Conservation (phyloP, 2,329 filamentous ascomycete species). For the Mycosphaerella sp. region DNA sequence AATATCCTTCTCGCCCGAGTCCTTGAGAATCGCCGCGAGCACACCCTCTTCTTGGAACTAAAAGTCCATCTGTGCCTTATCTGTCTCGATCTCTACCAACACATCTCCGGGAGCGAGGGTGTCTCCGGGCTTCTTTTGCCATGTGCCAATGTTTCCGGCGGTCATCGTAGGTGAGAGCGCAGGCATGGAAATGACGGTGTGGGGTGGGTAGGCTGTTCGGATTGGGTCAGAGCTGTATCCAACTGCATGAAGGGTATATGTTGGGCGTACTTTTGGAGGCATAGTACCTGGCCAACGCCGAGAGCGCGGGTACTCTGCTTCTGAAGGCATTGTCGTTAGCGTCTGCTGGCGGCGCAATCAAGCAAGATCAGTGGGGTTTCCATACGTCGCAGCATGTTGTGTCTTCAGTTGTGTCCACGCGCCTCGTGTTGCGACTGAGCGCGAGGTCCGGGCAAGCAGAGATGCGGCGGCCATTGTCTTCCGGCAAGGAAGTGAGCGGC, state of each 20-base stretch:
- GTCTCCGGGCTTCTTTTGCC: constrained; percentile 97
- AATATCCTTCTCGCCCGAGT: constrained; percentile 89
- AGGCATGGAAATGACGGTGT: constrained; percentile 96
- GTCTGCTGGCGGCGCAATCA: constrained; percentile 6
- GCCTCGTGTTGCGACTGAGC: constrained; percentile 38
- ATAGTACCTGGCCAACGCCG: constrained; percentile 60
- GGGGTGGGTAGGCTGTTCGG: constrained; percentile 80
- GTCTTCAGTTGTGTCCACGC: constrained; percentile 30
- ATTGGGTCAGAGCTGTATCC: constrained; percentile 29
- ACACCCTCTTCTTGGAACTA: constrained; percentile 98
- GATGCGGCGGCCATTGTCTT: constrained; percentile 51
- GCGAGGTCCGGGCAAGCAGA: constrained; percentile 41
- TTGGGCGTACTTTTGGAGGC: constrained; percentile 58
- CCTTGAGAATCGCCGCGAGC: constrained; percentile 88
- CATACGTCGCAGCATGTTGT: constrained; percentile 34
- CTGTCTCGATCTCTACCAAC: constrained; percentile 77
- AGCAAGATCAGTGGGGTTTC: constrained; percentile 4
- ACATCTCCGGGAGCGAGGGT: constrained; percentile 84
- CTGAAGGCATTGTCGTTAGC: constrained; percentile 23
- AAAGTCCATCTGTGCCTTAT: constrained; percentile 99
- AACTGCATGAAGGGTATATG: constrained; percentile 6
- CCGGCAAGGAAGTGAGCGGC: neutral
- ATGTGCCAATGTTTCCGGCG: constrained; percentile 87
- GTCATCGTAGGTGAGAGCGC: constrained; percentile 98
- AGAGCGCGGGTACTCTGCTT: constrained; percentile 48